Evolutionary conservation across 129 eudicot genomes (phyloP), one percentile per base, ranked within the genome.

Genomic region (Tagetes patula): DNA sequence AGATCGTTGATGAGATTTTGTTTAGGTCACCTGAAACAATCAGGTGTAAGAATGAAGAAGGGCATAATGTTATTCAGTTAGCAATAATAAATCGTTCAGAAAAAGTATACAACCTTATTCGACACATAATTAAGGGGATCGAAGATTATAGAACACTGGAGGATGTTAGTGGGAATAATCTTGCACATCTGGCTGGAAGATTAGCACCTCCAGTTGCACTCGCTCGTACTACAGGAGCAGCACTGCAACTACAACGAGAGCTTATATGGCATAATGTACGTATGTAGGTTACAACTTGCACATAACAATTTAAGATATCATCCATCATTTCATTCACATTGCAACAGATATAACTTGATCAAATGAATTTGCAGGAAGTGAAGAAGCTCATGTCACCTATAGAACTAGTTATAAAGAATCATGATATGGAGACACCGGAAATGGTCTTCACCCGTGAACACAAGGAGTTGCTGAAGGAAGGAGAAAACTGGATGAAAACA

Each of bases 81-180:
- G 46, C 46, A 42, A 42, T 42, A 67, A 43, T 45, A 47, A 33
- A 68, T 31, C 59, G 59, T 31, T 68, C 72, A 46, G 56, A 11
- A 68, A 68, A 68, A 68, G 10, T 68, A 33, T 68, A 47, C 72
- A 68, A 68, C 72, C 72, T 33, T 46, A 46, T 47, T 31, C n/a
- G 2, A 46, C 59, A 53, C 32, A 3, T 32, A 37, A 47, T 68
- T 11, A 3, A n/a, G 8, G 33, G 33, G 0, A 12, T 8, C 5
- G 2, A 11, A 0, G 8, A 2, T 67, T 1, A 4, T 20, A 65
- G 70, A 65, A 41, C 33, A 65, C 40, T n/a, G 13, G 6, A 6
- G 4, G 70, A 65, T 39, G 2, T 5, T 14, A 40, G 5, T 14
- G 3, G 1, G 70, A 41, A 65, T 42, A 40, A 65, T 20, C 34